A percentile compares a stretch with the other conserved stretches of the same genome.
These are phyloP conservation scores for Bertia moriformis DNA, from an alignment of 2,329 filamentous ascomycete species.

Conservation along the genomic window DNA sequence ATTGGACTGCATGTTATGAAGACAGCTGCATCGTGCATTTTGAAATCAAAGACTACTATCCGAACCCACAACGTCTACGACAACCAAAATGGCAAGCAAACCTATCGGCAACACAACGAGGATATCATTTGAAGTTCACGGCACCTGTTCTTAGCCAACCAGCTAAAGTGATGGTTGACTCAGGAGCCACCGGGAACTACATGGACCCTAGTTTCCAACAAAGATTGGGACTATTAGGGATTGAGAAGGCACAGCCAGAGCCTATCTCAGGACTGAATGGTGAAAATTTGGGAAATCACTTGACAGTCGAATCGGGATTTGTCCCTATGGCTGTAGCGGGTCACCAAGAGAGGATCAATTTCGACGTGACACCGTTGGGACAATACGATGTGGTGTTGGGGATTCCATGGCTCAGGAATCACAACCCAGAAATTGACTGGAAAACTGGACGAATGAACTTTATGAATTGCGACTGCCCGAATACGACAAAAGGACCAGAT, in stretches of 20 bases:
- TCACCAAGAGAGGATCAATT: not conserved
- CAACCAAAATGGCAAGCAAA: no score
- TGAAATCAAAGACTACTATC: no score
- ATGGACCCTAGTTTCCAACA: not conserved
- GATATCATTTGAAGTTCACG: not conserved
- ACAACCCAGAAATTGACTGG: not conserved
- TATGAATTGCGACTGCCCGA: not conserved
- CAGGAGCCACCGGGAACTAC: not conserved
- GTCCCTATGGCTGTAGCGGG: not conserved
- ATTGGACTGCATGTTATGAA: not conserved
- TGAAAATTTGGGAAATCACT: not conserved
- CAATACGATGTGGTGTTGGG: not conserved
- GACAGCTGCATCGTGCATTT: not conserved
- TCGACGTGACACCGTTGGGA: not conserved
- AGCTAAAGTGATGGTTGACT: slow-evolving; percentile 1
- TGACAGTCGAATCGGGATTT: not conserved
- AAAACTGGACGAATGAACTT: not conserved
- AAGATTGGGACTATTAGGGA: not conserved
- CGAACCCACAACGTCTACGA: no score
- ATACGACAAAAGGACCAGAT: not conserved
- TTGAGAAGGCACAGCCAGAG: not conserved
- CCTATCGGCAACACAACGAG: no score
- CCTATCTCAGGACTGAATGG: not conserved
- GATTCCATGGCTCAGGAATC: not conserved
- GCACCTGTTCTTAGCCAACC: not conserved